Percentiles rank a stretch among this genome's conserved stretches.
phyloP scores from a whole-genome alignment of 345 rosid species.

The Salix suchowensis region DNA sequence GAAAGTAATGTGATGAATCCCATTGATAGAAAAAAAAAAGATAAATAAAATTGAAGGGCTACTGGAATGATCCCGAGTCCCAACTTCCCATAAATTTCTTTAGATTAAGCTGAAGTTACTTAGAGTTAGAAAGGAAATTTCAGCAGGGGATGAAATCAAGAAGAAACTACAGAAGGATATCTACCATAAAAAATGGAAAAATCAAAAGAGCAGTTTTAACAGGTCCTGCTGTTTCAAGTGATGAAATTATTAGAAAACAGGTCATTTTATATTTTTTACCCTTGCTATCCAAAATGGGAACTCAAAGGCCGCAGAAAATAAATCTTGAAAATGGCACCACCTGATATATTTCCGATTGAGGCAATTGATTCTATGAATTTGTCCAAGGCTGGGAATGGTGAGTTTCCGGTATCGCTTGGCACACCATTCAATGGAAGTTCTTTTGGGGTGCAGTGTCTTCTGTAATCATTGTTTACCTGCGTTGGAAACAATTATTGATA shows the following conservation, averaged over 20 bases:
- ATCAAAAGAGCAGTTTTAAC: neutral
- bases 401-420: conserved; percentile 51
- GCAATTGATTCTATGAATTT: conserved; percentile 70
- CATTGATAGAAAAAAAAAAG: neutral
- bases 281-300: neutral
- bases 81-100: neutral
- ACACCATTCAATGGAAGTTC: conserved; percentile 29
- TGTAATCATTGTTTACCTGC: conserved; percentile 51
- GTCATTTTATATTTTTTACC: neutral
- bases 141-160: neutral
- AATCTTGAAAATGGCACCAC: conserved; percentile 29
- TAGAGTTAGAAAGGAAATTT: neutral
- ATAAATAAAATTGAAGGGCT: neutral
- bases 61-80: too few relatives aligned
- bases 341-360: conserved; percentile 60
- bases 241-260: neutral
- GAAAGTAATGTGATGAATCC: too few relatives aligned
- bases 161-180: neutral
- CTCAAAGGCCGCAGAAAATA: neutral
- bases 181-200: neutral
- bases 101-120: neutral
- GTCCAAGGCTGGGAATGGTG: conserved; percentile 83
- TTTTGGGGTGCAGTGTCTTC: conserved; percentile 30
- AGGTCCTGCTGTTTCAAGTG: conserved; percentile 3
- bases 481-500: conserved; percentile 3